These are phyloP conservation scores for Hippophae tibetana DNA, from an alignment of 306 rosid species.

Conservation along the genomic window DNA sequence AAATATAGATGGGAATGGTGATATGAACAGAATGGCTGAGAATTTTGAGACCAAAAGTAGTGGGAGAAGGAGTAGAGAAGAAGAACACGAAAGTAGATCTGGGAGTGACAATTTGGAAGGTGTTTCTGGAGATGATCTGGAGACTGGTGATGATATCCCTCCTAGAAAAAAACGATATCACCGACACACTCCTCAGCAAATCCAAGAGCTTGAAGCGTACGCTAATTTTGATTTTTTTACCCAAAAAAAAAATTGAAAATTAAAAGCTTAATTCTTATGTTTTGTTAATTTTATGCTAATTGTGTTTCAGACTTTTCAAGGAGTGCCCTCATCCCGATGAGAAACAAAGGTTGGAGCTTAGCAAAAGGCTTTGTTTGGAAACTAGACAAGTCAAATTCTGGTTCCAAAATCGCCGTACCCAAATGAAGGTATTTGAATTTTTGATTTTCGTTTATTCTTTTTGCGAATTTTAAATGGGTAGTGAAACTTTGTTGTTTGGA, in stretches of 20 bases:
- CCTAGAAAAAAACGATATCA: conserved; percentile 80
- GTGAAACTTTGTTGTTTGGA: not conserved
- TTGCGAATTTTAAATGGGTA: not conserved
- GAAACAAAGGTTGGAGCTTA: conserved; percentile 81
- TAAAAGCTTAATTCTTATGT: not conserved
- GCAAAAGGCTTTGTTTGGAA: conserved; percentile 66
- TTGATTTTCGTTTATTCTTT: not conserved
- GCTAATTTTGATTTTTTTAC: not conserved
- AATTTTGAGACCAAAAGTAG: conserved; percentile 43
- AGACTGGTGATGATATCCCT: conserved; percentile 65
- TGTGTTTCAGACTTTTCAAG: conserved; percentile 50
- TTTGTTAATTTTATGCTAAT: not conserved
- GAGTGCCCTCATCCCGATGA: conserved; percentile 99
- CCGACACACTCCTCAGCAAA: conserved; percentile 98
- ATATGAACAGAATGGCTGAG: conserved; percentile 45
- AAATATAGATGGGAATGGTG: conserved; percentile 65
- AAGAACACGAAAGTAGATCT: conserved; percentile 91
- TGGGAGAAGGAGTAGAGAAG: conserved; percentile 72
- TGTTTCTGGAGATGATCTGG: conserved; percentile 83
- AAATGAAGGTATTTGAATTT: conserved; percentile 60
- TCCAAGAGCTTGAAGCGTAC: conserved; percentile 95
- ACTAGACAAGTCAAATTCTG: conserved; percentile 92
- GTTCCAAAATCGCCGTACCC: conserved; percentile 98
- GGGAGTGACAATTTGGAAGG: conserved; percentile 93
- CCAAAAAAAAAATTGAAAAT: not conserved